Base-by-base conservation (phyloP, 805 yeast genomes). In the Starmerella gropengiesseri region DNA sequence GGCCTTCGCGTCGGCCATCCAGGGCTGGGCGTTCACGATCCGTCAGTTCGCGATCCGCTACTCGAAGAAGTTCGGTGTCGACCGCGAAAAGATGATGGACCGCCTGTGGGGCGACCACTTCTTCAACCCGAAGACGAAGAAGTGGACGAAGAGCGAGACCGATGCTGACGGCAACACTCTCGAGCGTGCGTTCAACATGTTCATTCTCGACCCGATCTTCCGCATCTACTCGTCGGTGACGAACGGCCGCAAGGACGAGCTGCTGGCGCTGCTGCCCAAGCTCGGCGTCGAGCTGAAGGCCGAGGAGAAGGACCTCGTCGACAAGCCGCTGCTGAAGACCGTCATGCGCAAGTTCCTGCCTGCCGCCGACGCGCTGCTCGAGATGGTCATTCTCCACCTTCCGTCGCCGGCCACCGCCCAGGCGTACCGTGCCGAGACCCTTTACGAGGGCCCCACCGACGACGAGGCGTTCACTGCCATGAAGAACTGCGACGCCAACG, bases 361-460 rank as follows among this genome's bases (percentile, higher is more conserved):
- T 73, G 97, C 97, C 70, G 97, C 98, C 63, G 97, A 89, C 67
- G 98, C 98, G 65, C 77, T 89, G 69, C 74, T 89, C 71, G 97
- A 89, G 78, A 89, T 89, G 98, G 86, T 91, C 73, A 81, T 87
- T 65, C 74, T 89, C 62, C 95, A 89, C 77, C 81, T 89, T 69
- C 98, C 98, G 73, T 91, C 97, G 58, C 98, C 98, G 73, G 93
- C 86, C 67, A 89, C 97, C 62, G 97, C 98, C 69, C 97, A 91
- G 77, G 69, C 68, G 67, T 89, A 89, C 93, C 87, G 98, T 83
- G 97, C 96, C 65, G 96, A 84, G 70, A 81, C 94, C 63, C 81
- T 89, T 65, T 89, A 89, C 78, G 97, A 89, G 77, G 98, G 98
- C 78, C 98, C 98, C 70, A 54, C 81, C 60, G 70, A 66, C 55